A percentile compares a stretch with the other conserved stretches of the same genome.
Conservation (phyloP, 345 rosid species). For the Ailanthus altissimus region DNA sequence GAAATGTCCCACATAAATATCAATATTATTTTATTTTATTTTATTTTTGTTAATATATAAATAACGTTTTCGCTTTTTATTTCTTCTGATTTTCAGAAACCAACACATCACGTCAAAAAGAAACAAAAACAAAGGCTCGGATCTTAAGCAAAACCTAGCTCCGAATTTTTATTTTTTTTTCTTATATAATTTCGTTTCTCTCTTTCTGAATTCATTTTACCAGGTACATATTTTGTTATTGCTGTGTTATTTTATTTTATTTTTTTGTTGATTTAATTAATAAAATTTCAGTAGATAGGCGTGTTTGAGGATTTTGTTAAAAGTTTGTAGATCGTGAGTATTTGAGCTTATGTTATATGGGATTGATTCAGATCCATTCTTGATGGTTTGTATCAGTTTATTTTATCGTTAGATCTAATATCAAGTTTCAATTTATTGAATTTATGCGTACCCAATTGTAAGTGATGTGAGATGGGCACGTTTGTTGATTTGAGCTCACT, state of each 20-base stretch:
- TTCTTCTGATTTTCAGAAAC: not conserved
- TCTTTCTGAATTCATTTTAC: not conserved
- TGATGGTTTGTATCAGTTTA: not conserved
- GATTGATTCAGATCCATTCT: slow-evolving; percentile 6
- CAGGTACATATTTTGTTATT: slow-evolving; percentile 4
- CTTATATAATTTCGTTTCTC: not conserved
- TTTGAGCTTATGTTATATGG: not conserved
- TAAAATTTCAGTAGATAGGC: not conserved
- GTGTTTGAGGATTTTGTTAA: not conserved
- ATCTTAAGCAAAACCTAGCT: slow-evolving; percentile 10
- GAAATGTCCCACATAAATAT: not conserved
- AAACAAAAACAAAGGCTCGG: not conserved
- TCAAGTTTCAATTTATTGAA: not conserved
- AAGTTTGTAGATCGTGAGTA: slow-evolving; percentile 3
- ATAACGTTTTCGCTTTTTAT: not conserved
- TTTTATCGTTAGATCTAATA: slow-evolving; percentile 13
- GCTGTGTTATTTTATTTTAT: not conserved
- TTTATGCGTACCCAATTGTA: not conserved
- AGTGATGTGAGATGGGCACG: not conserved
- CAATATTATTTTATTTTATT: not conserved
- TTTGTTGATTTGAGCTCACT: not conserved
- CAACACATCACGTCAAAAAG: not conserved
- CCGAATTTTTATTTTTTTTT: not conserved
- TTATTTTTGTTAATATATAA: not conserved
- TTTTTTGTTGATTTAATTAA: not conserved